phyloP scores from a whole-genome alignment of 257 asterid genomes.

The Rehmannia glutinosa region DNA sequence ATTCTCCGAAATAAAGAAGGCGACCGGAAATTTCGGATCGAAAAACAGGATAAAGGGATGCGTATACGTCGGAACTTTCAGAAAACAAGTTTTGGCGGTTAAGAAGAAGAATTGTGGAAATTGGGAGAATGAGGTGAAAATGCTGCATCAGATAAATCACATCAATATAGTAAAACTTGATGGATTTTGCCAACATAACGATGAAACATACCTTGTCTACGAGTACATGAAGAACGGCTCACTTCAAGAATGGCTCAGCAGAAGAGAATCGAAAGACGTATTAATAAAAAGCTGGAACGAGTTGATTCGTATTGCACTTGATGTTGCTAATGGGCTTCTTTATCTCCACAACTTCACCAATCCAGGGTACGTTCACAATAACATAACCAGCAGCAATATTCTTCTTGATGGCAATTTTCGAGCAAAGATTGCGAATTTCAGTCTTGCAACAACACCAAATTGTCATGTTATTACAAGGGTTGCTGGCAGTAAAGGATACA shows the following conservation, averaged over 20 bases:
- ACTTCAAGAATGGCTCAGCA: slow-evolving; percentile 52
- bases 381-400: slow-evolving; percentile 42
- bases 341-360: slow-evolving; percentile 57
- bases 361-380: slow-evolving; percentile 48
- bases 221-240: slow-evolving; percentile 62
- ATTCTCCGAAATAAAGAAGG: slow-evolving; percentile 35
- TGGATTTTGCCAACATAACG: slow-evolving; percentile 44
- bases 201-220: slow-evolving; percentile 38
- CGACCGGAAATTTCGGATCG: slow-evolving; percentile 32
- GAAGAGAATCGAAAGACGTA: no score
- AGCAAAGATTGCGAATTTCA: slow-evolving; percentile 56
- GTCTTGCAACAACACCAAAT: slow-evolving; percentile 40
- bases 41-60: slow-evolving; percentile 33
- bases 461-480: slow-evolving; percentile 12
- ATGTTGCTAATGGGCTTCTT: slow-evolving; percentile 61
- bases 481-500: no score
- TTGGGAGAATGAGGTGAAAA: slow-evolving; percentile 37
- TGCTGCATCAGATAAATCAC: slow-evolving; percentile 50
- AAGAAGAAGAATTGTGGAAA: slow-evolving; percentile 28
- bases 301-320: slow-evolving; percentile 46
- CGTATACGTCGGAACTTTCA: slow-evolving; percentile 42
- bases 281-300: slow-evolving; percentile 32
- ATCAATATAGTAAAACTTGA: slow-evolving; percentile 49
- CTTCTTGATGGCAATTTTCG: slow-evolving; percentile 51
- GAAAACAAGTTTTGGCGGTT: slow-evolving; percentile 33